Conservation (phyloP, 192 early-diverging fungal genomes). For the Linnemannia zychae region DNA sequence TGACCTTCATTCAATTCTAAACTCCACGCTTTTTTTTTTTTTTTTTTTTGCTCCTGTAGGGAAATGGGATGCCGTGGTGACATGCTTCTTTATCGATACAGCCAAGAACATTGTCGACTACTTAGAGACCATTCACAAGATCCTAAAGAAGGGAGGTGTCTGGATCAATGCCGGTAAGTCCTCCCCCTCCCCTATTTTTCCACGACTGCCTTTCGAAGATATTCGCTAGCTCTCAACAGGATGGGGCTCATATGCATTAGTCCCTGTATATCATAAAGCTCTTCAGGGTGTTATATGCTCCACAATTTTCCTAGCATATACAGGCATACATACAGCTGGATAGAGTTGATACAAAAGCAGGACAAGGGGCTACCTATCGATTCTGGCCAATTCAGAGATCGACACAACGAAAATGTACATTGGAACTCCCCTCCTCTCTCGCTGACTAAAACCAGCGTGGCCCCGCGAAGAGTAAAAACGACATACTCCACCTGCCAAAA, state of each 20-base stretch:
- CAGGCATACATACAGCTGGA: background rate
- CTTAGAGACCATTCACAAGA: conserved; percentile 83
- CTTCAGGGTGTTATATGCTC: background rate
- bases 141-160: conserved; percentile 81
- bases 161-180: conserved; percentile 86
- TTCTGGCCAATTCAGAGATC: background rate
- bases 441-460: background rate
- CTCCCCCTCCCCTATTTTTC: background rate
- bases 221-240: background rate
- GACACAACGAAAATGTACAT: background rate
- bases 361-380: background rate
- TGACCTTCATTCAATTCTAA: background rate
- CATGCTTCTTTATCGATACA: conserved; percentile 98
- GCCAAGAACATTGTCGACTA: conserved; percentile 94
- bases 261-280: background rate
- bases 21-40: background rate
- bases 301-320: background rate
- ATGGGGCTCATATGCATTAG: background rate
- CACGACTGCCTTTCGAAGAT: background rate
- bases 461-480: background rate
- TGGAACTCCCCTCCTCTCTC: background rate
- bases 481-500: background rate
- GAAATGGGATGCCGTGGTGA: conserved; percentile 91
- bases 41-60: conserved; percentile 21
- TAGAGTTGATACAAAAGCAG: background rate